Conservation (phyloP, 1,139 yeast species). For the Schizosaccharomyces versatilis region DNA sequence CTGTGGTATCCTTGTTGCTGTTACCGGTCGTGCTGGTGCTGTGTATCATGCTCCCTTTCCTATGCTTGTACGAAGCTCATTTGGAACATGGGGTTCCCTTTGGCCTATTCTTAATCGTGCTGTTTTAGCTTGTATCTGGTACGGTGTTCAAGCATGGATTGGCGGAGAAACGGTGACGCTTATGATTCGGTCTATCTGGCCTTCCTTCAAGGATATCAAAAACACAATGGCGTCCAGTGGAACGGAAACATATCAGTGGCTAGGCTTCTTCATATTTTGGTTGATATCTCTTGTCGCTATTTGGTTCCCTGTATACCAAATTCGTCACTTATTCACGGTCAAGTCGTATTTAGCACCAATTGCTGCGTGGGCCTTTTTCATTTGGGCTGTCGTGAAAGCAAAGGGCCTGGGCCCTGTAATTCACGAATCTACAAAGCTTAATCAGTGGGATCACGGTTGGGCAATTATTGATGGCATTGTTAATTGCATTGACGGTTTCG, state of each 20-base stretch:
- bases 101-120: conserved; percentile 22
- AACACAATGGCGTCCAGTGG: conserved; percentile 18
- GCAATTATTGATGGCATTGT: conserved; percentile 19
- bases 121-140: conserved; percentile 23
- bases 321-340: conserved; percentile 20
- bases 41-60: conserved; percentile 22
- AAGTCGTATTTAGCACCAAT: conserved; percentile 20
- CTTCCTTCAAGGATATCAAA: conserved; percentile 18
- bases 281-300: conserved; percentile 20
- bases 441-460: conserved; percentile 21
- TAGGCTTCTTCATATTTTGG: conserved; percentile 21
- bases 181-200: conserved; percentile 19
- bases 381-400: conserved; percentile 17
- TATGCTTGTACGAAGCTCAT: conserved; percentile 20
- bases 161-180: conserved; percentile 12
- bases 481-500: conserved; percentile 15
- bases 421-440: conserved; percentile 9
- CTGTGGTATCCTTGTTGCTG: conserved; percentile 12
- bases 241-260: conserved; percentile 21
- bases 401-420: conserved; percentile 19
- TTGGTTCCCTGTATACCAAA: conserved; percentile 20
- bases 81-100: conserved; percentile 20
- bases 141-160: conserved; percentile 20
- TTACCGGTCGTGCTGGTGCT: conserved; percentile 23
- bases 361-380: conserved; percentile 19